Evolutionary conservation across 768 basidiomycete species (phyloP).

Genomic region (Lentinus brumalis): DNA sequence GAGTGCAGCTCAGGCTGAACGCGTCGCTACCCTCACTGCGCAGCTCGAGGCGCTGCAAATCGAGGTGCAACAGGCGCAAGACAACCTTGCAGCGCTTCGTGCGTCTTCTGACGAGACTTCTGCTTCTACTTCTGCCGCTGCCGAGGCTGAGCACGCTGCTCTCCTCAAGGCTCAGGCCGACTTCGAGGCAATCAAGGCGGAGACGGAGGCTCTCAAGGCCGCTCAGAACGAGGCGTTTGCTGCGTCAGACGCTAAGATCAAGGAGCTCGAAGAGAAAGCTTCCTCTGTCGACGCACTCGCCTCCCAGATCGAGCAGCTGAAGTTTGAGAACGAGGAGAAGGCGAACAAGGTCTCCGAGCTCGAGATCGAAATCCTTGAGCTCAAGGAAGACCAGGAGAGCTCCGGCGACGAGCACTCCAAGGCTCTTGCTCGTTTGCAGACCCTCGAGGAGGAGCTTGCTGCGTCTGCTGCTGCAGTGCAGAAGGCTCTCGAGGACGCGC

Average conservation of each 20-base stretch:
- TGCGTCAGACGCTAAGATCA: constrained; percentile 47
- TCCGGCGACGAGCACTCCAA: constrained; percentile 60
- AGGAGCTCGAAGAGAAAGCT: constrained; percentile 49
- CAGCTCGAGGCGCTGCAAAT: constrained; percentile 54
- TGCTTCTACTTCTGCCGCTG: constrained; percentile 48
- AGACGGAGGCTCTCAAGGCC: constrained; percentile 51
- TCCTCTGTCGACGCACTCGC: constrained; percentile 46
- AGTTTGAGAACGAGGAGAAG: constrained; percentile 69
- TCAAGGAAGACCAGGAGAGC: constrained; percentile 68
- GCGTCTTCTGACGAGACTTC: constrained; percentile 46
- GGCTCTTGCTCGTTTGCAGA: constrained; percentile 47
- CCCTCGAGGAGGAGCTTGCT: constrained; percentile 55
- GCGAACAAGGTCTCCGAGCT: constrained; percentile 75
- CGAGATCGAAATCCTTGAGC: constrained; percentile 78
- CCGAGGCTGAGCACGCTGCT: constrained; percentile 63
- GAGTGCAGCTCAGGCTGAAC: constrained; percentile 43
- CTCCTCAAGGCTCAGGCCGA: constrained; percentile 65
- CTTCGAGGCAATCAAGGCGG: constrained; percentile 54
- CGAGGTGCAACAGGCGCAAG: constrained; percentile 51
- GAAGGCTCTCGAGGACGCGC: constrained; percentile 48
- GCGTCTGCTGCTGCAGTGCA: constrained; percentile 50
- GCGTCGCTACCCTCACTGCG: constrained; percentile 49
- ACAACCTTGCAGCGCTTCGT: constrained; percentile 53
- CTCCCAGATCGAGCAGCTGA: constrained; percentile 53
- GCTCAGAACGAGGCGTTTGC: constrained; percentile 52